A percentile compares a stretch with the other conserved stretches of the same genome.
Conservation (phyloP, 1,284 basidiomycete species). For the Apiotrichum brassicae region DNA sequence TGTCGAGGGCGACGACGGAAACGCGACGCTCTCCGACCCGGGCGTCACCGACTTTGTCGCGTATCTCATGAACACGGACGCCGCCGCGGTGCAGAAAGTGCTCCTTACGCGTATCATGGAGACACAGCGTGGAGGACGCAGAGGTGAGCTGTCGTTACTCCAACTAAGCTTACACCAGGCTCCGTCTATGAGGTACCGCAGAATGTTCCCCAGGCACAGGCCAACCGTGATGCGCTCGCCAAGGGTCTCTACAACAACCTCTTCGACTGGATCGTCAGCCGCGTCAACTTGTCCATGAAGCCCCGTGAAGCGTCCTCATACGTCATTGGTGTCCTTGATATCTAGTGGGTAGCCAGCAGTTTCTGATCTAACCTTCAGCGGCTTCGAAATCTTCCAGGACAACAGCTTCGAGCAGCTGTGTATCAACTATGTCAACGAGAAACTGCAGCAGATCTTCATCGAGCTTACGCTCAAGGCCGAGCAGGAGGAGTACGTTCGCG, state of each 20-base stretch:
- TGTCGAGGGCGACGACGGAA: constrained; percentile 80
- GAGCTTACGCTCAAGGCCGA: constrained; percentile 98
- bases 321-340: constrained; percentile 94
- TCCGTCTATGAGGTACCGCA: constrained; percentile 95
- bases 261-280: constrained; percentile 98
- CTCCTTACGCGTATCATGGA: constrained; percentile 83
- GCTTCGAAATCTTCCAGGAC: constrained; percentile 96
- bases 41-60: constrained; percentile 92
- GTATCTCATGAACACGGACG: constrained; percentile 87
- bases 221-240: constrained; percentile 84
- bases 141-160: constrained; percentile 53
- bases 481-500: constrained; percentile 97
- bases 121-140: constrained; percentile 81
- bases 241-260: constrained; percentile 99
- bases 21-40: constrained; percentile 72
- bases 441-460: constrained; percentile 98
- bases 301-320: constrained; percentile 67
- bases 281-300: constrained; percentile 95
- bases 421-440: constrained; percentile 99
- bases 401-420: constrained; percentile 99
- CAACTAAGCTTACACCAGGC: constrained; percentile 30
- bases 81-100: constrained; percentile 72
- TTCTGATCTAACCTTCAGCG: constrained; percentile 21
- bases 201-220: constrained; percentile 82
- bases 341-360: constrained; percentile 54